phyloP scores from a whole-genome alignment of 495 filamentous ascomycete genomes.

The Neurospora cerealis region DNA sequence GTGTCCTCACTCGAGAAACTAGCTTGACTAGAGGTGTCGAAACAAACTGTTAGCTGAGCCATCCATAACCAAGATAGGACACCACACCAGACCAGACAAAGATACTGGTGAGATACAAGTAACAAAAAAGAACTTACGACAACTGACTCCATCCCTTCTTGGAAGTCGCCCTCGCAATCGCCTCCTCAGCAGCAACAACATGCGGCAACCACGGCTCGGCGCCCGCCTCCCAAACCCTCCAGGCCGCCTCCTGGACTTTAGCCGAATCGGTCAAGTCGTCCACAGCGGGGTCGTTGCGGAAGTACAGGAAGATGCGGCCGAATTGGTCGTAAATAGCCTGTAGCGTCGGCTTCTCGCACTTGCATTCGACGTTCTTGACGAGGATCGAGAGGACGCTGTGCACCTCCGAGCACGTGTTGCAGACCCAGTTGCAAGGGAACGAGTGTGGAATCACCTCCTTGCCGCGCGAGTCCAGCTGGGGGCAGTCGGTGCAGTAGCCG shows the following conservation, averaged over 20 bases:
- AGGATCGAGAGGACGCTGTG: slow-evolving; percentile 16
- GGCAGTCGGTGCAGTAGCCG: slow-evolving; percentile 7
- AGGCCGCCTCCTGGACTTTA: slow-evolving; percentile 18
- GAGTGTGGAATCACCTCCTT: slow-evolving; percentile 10
- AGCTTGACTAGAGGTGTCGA: slow-evolving; percentile 1
- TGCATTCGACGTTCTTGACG: slow-evolving; percentile 5
- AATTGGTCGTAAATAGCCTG: slow-evolving; percentile 27
- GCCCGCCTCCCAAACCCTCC: slow-evolving; percentile 18
- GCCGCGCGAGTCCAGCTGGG: slow-evolving; percentile 2
- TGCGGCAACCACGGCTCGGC: slow-evolving; percentile 11
- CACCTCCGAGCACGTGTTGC: slow-evolving; percentile 15
- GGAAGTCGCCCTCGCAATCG: slow-evolving; percentile 20
- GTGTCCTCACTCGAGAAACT: slow-evolving; percentile 9
- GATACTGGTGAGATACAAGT: background rate
- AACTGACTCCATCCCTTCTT: slow-evolving; percentile 7
- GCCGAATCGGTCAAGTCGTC: slow-evolving; percentile 15
- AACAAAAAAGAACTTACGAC: slow-evolving; percentile 6
- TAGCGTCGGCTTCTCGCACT: slow-evolving; percentile 14
- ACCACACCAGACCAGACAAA: background rate
- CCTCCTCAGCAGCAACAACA: slow-evolving; percentile 1
- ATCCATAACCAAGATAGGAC: background rate
- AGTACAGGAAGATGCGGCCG: slow-evolving; percentile 21
- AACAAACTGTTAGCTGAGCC: background rate
- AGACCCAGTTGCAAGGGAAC: slow-evolving; percentile 19
- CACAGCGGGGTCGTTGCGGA: slow-evolving; percentile 21